These are phyloP conservation scores for Geranium brycei DNA, from an alignment of 345 rosid genomes.

Conservation along the genomic window DNA sequence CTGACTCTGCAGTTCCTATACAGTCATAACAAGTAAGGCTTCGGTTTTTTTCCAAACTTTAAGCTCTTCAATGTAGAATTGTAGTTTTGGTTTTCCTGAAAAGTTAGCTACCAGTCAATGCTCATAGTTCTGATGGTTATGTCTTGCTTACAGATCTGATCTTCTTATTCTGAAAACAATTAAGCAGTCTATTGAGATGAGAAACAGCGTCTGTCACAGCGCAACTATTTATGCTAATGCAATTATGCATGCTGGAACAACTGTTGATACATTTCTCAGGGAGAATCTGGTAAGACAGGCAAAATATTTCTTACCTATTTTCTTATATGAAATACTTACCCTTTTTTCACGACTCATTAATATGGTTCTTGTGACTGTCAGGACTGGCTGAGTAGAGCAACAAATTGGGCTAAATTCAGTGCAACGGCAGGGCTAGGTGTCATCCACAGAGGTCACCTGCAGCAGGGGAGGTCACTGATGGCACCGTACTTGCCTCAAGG, in stretches of 20 bases:
- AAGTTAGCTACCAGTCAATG: background rate
- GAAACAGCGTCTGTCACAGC: slow-evolving; percentile 98
- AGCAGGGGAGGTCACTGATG: slow-evolving; percentile 95
- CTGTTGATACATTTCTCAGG: slow-evolving; percentile 95
- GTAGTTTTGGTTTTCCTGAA: background rate
- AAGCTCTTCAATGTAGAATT: background rate
- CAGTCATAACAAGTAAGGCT: slow-evolving; percentile 80
- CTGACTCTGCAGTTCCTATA: slow-evolving; percentile 84
- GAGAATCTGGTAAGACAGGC: slow-evolving; percentile 63
- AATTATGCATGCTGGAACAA: slow-evolving; percentile 99
- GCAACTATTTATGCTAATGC: slow-evolving; percentile 98
- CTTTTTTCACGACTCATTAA: background rate
- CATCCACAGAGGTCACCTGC: slow-evolving; percentile 91
- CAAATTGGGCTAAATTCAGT: slow-evolving; percentile 99
- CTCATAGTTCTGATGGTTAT: slow-evolving; percentile 2
- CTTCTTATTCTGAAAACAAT: slow-evolving; percentile 86
- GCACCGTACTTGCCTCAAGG: slow-evolving; percentile 98
- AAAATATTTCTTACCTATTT: background rate
- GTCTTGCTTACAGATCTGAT: slow-evolving; percentile 59
- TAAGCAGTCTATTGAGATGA: slow-evolving; percentile 96
- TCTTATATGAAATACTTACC: background rate
- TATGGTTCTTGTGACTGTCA: slow-evolving; percentile 14
- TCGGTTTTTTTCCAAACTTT: slow-evolving; percentile 1
- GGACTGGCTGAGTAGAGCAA: slow-evolving; percentile 99
- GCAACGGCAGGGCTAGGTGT: slow-evolving; percentile 99